Evolutionary conservation across 257 asterid genomes (phyloP), one percentile per base, ranked within the genome.

Genomic region (Hygrophila difformis): DNA sequence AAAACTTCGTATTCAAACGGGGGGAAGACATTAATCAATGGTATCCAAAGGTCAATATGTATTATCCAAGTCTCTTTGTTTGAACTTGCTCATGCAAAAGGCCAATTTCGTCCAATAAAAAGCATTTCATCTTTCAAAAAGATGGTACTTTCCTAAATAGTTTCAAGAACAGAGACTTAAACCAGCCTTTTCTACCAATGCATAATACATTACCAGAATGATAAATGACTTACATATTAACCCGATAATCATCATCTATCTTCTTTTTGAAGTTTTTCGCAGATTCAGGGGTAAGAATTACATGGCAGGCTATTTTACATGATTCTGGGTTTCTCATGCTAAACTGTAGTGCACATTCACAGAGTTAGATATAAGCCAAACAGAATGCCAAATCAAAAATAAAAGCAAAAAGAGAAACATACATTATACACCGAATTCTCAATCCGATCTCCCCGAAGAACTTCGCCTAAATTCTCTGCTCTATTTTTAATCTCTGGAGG

Each of bases 401-500:
- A 36, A 8, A 23, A 44, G 37, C 35, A n/a, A 10, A 20, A 16
- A 15, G 45, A 28, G 17, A 45, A 2, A 52, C 76, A 70, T 59
- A 75, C 82, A 41, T 51, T 67, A 58, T 75, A 75, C 12, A 71
- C 64, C 12, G 83, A 75, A 58, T 61, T 75, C 57, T 75, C 83
- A 35, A 75, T 75, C 29, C 73, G 69, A 26, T 74, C 75, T 11
- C 78, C 78, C 6, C 67, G 66, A 53, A 75, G 80, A 50, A 73
- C 76, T 57, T 73, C 80, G n/a, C 80, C 80, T 15, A 73, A 44
- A 65, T 73, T 73, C 31, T 73, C 80, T 22, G 76, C 80, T 29
- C 68, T 62, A 13, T 68, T 73, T 18, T 9, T 53, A 2, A 75
- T 59, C 26, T 65, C 56, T 11, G 41, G 62, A 56, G 83, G 76